These are phyloP conservation scores for Neltuma alba DNA, from an alignment of 306 rosid species.

Conservation along the genomic window DNA sequence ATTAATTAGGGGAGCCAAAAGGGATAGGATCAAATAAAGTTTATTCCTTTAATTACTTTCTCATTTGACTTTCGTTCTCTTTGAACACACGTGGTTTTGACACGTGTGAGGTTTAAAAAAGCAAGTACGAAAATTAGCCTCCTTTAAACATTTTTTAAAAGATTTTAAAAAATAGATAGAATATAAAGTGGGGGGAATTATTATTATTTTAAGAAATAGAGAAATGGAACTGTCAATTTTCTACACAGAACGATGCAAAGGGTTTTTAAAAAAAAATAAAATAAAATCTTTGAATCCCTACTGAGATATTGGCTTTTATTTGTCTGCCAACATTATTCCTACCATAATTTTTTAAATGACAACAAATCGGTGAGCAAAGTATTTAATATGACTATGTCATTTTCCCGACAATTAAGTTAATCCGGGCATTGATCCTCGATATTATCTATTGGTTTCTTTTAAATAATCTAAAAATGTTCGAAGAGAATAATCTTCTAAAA, in stretches of 20 bases:
- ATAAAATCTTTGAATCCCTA: conserved; percentile 36
- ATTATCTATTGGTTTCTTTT: background rate
- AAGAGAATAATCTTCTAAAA: background rate
- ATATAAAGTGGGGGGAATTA: conserved; percentile 42
- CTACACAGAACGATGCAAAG: conserved; percentile 45
- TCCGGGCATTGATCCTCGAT: background rate
- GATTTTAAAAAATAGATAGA: conserved; percentile 11
- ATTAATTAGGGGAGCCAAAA: background rate
- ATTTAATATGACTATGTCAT: background rate
- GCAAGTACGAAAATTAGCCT: conserved; percentile 43
- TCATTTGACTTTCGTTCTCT: conserved; percentile 50
- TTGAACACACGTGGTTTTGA: conserved; percentile 38
- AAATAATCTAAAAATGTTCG: background rate
- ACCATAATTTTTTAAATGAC: conserved; percentile 32
- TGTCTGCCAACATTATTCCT: conserved; percentile 54
- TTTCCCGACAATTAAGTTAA: background rate
- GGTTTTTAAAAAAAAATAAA: conserved; percentile 37
- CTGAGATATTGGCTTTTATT: conserved; percentile 51
- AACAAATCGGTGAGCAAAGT: background rate
- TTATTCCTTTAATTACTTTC: conserved; percentile 1
- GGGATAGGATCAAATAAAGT: conserved; percentile 14
- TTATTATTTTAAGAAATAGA: conserved; percentile 27
- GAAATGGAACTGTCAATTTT: conserved; percentile 39
- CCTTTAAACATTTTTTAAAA: conserved; percentile 16
- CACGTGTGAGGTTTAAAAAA: conserved; percentile 37